Conservation (phyloP, 2,329 filamentous ascomycete genomes). For the Tolypocladium album region DNA sequence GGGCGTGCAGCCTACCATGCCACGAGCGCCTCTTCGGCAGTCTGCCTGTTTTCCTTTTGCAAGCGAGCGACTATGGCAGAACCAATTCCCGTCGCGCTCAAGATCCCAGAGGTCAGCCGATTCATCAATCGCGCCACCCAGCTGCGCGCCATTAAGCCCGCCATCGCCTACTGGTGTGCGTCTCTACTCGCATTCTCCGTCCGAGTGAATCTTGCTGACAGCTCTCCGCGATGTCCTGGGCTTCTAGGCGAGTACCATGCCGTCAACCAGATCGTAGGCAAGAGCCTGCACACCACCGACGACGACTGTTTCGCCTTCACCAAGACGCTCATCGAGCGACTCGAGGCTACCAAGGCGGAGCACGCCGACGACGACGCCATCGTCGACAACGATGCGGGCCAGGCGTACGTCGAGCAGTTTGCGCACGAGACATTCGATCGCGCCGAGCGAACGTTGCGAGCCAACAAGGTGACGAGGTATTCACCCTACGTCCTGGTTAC, state of each 20-base stretch:
- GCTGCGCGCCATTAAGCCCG: conserved; percentile 74
- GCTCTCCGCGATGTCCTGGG: conserved; percentile 1
- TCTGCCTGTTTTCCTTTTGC: not conserved
- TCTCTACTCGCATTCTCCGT: conserved; percentile 8
- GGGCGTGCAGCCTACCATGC: not conserved
- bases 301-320: conserved; percentile 75
- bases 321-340: conserved; percentile 75
- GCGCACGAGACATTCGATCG: conserved; percentile 78
- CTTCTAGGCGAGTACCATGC: conserved; percentile 75
- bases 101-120: conserved; percentile 69
- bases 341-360: conserved; percentile 54
- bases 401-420: conserved; percentile 92
- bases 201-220: not conserved
- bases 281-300: conserved; percentile 67
- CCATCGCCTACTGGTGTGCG: conserved; percentile 92
- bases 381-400: conserved; percentile 72
- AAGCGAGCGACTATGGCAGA: conserved; percentile 49
- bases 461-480: conserved; percentile 73
- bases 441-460: conserved; percentile 70
- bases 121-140: conserved; percentile 78
- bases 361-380: conserved; percentile 74
- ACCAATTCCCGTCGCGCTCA: conserved; percentile 40
- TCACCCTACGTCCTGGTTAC: conserved; percentile 2
- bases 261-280: conserved; percentile 80
- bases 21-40: not conserved